phyloP scores from a whole-genome alignment of 306 rosid species.

The Leucaena leucocephala region DNA sequence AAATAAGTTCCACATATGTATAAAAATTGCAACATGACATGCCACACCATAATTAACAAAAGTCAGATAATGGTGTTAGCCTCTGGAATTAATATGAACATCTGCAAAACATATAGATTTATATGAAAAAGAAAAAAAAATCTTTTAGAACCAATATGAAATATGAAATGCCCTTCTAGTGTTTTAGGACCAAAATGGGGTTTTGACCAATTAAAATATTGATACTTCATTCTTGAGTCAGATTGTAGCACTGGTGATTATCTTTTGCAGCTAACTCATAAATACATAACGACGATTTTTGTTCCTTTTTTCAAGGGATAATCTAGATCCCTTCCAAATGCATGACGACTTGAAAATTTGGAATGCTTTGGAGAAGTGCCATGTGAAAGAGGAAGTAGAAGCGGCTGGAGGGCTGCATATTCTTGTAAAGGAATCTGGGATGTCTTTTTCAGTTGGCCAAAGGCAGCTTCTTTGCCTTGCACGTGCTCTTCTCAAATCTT shows the following conservation, averaged over 20 bases:
- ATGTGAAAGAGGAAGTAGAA: slow-evolving; percentile 83
- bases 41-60: not conserved
- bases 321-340: slow-evolving; percentile 77
- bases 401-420: slow-evolving; percentile 77
- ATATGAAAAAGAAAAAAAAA: not conserved
- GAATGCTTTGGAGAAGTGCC: slow-evolving; percentile 80
- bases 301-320: slow-evolving; percentile 55
- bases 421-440: slow-evolving; percentile 71
- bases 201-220: not conserved
- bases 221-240: slow-evolving; percentile 2
- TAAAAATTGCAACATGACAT: not conserved
- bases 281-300: not conserved
- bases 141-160: not conserved
- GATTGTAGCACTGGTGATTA: slow-evolving; percentile 31
- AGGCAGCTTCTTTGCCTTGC: slow-evolving; percentile 96
- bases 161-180: not conserved
- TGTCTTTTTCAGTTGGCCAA: slow-evolving; percentile 90
- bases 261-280: slow-evolving; percentile 28
- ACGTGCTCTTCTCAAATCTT: slow-evolving; percentile 88
- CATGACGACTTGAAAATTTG: slow-evolving; percentile 72
- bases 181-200: not conserved
- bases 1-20: not conserved
- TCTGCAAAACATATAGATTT: not conserved
- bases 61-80: not conserved
- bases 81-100: not conserved